phyloP scores from a whole-genome alignment of 352 stramenopile genomes.

The Phytopythium cucurbitacearum region DNA sequence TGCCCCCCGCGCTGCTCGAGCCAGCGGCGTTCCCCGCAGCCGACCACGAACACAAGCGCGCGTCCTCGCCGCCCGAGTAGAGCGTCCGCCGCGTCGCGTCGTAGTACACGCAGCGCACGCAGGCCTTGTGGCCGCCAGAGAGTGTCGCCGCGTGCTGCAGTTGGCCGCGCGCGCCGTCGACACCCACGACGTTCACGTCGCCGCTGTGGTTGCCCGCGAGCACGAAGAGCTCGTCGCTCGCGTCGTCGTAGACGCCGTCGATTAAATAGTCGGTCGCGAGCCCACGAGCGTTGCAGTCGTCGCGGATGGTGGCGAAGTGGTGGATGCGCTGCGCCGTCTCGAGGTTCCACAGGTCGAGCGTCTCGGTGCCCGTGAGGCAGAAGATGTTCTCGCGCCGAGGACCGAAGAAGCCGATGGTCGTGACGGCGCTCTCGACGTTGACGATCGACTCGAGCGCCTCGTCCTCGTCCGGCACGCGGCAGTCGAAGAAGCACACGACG shows the following conservation, averaged over 20 bases:
- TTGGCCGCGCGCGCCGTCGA: constrained; percentile 44
- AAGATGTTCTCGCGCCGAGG: constrained; percentile 76
- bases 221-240: constrained; percentile 68
- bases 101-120: constrained; percentile 79
- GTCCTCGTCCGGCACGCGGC: constrained; percentile 76
- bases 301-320: constrained; percentile 70
- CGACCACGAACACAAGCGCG: constrained; percentile 79
- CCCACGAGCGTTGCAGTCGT: constrained; percentile 64
- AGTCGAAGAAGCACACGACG: constrained; percentile 89
- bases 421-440: constrained; percentile 87
- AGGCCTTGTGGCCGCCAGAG: constrained; percentile 77
- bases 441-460: constrained; percentile 88
- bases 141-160: constrained; percentile 49
- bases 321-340: constrained; percentile 77
- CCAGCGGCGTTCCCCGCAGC: constrained; percentile 6
- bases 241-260: constrained; percentile 80
- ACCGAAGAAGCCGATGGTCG: constrained; percentile 87
- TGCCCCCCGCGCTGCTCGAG: constrained; percentile 2
- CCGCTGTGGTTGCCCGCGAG: constrained; percentile 75
- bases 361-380: constrained; percentile 86
- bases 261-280: constrained; percentile 83
- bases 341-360: constrained; percentile 88
- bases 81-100: constrained; percentile 40
- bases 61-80: constrained; percentile 85
- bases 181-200: constrained; percentile 66